phyloP scores from a whole-genome alignment of 331 rosid genomes.

The Pyrus hybrid region DNA sequence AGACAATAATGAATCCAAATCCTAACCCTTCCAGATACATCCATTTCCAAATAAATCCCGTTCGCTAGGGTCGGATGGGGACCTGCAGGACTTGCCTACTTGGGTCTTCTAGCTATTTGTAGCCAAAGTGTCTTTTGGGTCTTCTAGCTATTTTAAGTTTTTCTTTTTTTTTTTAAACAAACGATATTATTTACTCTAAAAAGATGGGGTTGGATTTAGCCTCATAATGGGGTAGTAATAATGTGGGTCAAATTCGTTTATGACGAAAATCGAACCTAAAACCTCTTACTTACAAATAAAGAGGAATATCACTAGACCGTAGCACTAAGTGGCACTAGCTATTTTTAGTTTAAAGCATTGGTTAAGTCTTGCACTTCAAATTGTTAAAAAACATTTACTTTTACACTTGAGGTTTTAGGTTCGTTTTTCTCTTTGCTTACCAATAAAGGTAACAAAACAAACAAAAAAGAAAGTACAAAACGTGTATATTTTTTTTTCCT shows the following conservation, averaged over 20 bases:
- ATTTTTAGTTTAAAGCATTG: not conserved
- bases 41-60: not conserved
- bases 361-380: not conserved
- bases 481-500: not conserved
- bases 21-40: not conserved
- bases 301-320: too few relatives aligned
- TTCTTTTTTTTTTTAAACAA: too few relatives aligned
- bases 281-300: too few relatives aligned
- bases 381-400: not conserved
- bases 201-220: accelerated
- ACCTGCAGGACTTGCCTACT: not conserved
- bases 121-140: too few relatives aligned
- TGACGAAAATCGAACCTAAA: too few relatives aligned
- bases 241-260: too few relatives aligned
- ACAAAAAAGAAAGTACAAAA: not conserved
- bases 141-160: too few relatives aligned
- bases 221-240: accelerated
- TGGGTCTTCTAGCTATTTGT: not conserved
- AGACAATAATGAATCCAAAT: not conserved
- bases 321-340: too few relatives aligned
- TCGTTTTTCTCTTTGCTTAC: not conserved
- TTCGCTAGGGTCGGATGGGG: not conserved
- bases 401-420: not conserved
- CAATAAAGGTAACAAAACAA: not conserved
- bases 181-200: too few relatives aligned